phyloP scores from a whole-genome alignment of 2,329 filamentous ascomycete species.

The Calonectria ilicicola region DNA sequence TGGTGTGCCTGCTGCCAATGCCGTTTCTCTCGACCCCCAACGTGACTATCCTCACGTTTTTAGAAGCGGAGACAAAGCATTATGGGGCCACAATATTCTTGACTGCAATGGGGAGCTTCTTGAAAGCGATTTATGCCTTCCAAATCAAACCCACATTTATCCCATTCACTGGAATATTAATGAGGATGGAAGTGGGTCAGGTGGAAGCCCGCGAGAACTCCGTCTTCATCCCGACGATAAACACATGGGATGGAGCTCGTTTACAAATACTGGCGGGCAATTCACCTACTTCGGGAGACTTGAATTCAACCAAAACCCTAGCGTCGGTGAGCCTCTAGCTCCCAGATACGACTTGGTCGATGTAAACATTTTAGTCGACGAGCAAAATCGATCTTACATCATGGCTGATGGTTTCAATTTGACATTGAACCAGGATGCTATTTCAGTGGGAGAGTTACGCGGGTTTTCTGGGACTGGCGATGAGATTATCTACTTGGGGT shows the following conservation, averaged over 20 bases:
- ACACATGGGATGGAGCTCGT: constrained; percentile 57
- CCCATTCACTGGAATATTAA: constrained; percentile 30
- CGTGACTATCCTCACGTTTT: constrained; percentile 59
- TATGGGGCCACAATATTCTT: constrained; percentile 50
- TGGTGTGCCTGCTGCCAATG: constrained; percentile 51
- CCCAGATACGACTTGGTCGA: constrained; percentile 54
- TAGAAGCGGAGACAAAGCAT: constrained; percentile 49
- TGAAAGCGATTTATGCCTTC: constrained; percentile 31
- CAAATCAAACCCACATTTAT: constrained; percentile 17
- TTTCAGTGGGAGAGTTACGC: constrained; percentile 55
- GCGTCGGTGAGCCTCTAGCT: constrained; percentile 41
- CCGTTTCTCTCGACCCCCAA: constrained; percentile 33
- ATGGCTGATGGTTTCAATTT: not conserved
- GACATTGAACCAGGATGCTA: not conserved
- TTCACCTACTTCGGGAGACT: constrained; percentile 52
- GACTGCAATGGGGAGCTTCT: constrained; percentile 52
- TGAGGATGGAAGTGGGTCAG: constrained; percentile 43
- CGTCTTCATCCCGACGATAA: constrained; percentile 58
- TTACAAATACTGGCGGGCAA: constrained; percentile 41
- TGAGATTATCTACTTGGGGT: constrained; percentile 56
- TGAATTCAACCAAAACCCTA: constrained; percentile 52
- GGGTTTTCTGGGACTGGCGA: constrained; percentile 56
- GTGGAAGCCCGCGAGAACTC: constrained; percentile 54
- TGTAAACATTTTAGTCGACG: constrained; percentile 48
- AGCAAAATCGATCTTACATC: not conserved